These are phyloP conservation scores for Globisporangium polare DNA, from an alignment of 352 stramenopile genomes.

Conservation along the genomic window DNA sequence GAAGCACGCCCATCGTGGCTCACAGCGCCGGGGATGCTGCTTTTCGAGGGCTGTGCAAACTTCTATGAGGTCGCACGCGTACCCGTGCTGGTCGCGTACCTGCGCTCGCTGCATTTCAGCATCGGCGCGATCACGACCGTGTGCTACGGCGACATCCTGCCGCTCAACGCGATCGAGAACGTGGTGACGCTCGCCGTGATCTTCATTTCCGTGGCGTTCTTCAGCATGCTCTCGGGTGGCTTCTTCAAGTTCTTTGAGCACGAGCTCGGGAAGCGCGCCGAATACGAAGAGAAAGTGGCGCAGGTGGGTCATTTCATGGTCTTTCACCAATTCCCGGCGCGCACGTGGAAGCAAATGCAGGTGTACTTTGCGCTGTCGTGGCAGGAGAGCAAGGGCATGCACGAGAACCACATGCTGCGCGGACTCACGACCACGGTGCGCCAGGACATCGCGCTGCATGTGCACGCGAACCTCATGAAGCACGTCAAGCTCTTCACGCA, in stretches of 20 bases:
- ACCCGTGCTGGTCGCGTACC: conserved; percentile 32
- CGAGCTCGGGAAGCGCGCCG: conserved; percentile 54
- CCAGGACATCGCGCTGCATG: conserved; percentile 58
- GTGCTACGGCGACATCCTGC: conserved; percentile 65
- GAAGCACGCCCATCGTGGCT: conserved; percentile 42
- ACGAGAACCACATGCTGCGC: conserved; percentile 48
- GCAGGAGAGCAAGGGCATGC: conserved; percentile 63
- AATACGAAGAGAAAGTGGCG: conserved; percentile 62
- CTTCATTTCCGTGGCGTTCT: conserved; percentile 59
- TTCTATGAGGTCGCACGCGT: conserved; percentile 32
- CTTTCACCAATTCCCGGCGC: conserved; percentile 53
- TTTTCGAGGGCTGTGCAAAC: conserved; percentile 27
- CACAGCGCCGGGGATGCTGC: conserved; percentile 53
- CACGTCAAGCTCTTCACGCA: conserved; percentile 35
- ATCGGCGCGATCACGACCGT: conserved; percentile 77
- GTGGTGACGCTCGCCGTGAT: conserved; percentile 51
- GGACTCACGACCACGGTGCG: conserved; percentile 46
- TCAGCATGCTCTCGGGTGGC: conserved; percentile 68
- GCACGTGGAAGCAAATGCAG: conserved; percentile 68
- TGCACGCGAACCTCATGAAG: conserved; percentile 43
- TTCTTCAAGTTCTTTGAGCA: conserved; percentile 74
- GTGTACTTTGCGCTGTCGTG: conserved; percentile 68
- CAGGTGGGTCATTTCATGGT: conserved; percentile 55
- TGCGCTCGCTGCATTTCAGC: conserved; percentile 62
- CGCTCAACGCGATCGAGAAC: conserved; percentile 60